A percentile compares a stretch with the other conserved stretches of the same genome.
Conservation (phyloP, 352 stramenopile genomes). For the Elongisporangium prolatum region DNA sequence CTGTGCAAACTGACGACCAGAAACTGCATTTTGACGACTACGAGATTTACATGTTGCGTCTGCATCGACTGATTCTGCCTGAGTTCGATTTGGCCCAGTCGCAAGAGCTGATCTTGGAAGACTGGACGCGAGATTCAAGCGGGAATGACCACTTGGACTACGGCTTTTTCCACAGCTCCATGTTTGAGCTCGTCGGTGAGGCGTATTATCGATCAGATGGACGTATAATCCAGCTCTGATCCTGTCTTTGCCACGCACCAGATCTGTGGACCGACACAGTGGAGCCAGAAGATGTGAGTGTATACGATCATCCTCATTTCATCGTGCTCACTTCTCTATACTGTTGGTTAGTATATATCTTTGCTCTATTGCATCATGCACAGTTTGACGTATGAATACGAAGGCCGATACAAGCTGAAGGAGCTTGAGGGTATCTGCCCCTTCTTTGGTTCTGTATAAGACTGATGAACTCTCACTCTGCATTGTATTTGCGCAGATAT, state of each 20-base stretch:
- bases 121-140: constrained; percentile 61
- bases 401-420: constrained; percentile 44
- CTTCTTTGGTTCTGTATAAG: neutral
- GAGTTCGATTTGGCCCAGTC: constrained; percentile 67
- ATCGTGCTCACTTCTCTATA: neutral
- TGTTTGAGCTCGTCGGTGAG: constrained; percentile 76
- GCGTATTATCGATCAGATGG: constrained; percentile 4
- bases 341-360: constrained; percentile 52
- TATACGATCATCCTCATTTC: neutral
- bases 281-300: constrained; percentile 56
- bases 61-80: constrained; percentile 73
- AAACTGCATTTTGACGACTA: constrained; percentile 49
- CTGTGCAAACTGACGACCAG: constrained; percentile 17
- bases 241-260: constrained; percentile 2
- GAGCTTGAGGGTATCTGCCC: constrained; percentile 31
- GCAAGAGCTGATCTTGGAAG: constrained; percentile 55
- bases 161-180: constrained; percentile 72
- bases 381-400: constrained; percentile 47
- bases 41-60: constrained; percentile 62
- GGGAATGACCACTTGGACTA: constrained; percentile 54
- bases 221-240: neutral
- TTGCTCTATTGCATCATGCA: constrained; percentile 76
- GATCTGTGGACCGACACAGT: constrained; percentile 70
- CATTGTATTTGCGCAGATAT: constrained; percentile 31
- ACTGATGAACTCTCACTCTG: neutral